phyloP scores from a whole-genome alignment of 306 rosid species.

The Arachis stenosperma region DNA sequence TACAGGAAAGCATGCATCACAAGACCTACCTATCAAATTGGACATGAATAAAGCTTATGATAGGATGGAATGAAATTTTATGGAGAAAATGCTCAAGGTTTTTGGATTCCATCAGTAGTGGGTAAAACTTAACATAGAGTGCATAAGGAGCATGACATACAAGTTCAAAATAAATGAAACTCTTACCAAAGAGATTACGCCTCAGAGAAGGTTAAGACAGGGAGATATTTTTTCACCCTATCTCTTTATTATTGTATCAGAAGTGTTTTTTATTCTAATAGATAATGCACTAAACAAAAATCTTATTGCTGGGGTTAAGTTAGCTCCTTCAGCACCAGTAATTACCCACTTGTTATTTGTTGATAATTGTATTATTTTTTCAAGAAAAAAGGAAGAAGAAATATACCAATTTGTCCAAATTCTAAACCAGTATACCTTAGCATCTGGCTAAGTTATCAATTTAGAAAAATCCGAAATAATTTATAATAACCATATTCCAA shows the following conservation, averaged over 20 bases:
- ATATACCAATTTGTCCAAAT: not conserved
- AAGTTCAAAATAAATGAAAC: too few relatives aligned
- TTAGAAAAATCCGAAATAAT: not conserved
- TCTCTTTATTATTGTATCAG: not conserved
- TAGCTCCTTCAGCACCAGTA: not conserved
- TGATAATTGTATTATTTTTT: not conserved
- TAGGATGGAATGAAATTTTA: not conserved
- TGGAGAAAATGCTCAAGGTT: not conserved
- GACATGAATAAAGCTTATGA: not conserved
- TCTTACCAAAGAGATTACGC: not conserved
- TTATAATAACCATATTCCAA: not conserved
- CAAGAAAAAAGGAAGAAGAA: not conserved
- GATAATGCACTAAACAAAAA: not conserved
- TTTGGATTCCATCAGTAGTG: not conserved
- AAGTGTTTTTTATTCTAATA: not conserved
- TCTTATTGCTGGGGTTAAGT: not conserved
- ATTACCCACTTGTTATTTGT: too few relatives aligned
- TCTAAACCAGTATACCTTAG: not conserved
- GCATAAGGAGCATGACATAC: too few relatives aligned
- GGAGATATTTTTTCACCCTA: not conserved
- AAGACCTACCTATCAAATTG: not conserved
- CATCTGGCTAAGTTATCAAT: not conserved
- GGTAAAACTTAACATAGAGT: not conserved
- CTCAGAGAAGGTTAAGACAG: too few relatives aligned
- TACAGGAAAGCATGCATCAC: not conserved